Evolutionary conservation across 768 basidiomycete genomes (phyloP).

Genomic region (Tricholoma furcatifolium): DNA sequence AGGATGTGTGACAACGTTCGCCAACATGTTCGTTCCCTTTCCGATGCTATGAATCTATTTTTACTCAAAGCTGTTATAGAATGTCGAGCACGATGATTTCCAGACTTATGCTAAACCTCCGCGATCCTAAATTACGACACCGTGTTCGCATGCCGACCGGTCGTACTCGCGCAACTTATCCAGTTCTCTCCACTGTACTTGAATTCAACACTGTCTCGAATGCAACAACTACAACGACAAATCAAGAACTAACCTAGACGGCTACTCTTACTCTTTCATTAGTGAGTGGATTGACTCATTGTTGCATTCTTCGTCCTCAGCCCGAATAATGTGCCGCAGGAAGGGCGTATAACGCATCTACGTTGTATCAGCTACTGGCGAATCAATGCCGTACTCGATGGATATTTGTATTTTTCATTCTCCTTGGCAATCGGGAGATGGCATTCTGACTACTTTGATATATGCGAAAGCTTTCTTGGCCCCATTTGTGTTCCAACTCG

Average conservation of each 20-base stretch:
- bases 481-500: too few species aligned
- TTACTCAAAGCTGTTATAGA: constrained; percentile 21
- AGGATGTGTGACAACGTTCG: constrained; percentile 21
- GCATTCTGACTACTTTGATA: too few species aligned
- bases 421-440: too few species aligned
- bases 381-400: too few species aligned
- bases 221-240: background rate
- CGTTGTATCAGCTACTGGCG: too few species aligned
- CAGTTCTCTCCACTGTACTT: constrained; percentile 16
- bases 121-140: constrained; percentile 21
- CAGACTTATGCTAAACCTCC: constrained; percentile 29
- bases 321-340: too few species aligned
- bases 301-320: too few species aligned
- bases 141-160: background rate
- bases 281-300: too few species aligned
- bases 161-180: constrained; percentile 6
- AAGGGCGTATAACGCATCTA: too few species aligned
- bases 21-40: constrained; percentile 19
- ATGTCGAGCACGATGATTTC: constrained; percentile 30
- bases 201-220: constrained; percentile 12
- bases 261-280: background rate
- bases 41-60: background rate
- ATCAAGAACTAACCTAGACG: background rate
- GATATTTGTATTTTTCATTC: too few species aligned
- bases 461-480: too few species aligned